Base-by-base conservation (phyloP, 2,329 filamentous ascomycete species). In the Hymenotorrendiella dingleyae region DNA sequence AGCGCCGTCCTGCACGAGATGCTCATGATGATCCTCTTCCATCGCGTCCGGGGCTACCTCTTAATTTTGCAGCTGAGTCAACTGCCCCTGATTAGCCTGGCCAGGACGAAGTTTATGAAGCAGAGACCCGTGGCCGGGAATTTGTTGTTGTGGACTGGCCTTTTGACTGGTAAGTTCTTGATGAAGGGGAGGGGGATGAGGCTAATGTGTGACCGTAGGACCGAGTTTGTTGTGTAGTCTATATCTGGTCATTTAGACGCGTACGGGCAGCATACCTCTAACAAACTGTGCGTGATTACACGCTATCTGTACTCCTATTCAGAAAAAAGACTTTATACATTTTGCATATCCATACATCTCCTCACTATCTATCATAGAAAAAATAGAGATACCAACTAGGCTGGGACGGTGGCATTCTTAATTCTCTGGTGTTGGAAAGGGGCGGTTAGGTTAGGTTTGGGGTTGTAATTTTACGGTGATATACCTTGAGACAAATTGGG, bases 21-120 rank as follows among this genome's bases (percentile, higher is more conserved):
- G 34, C 74, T 88, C 56, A 89, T 89, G 85, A 84, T 82, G 69
- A 85, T 84, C 52, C 70, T 90, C 24, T 90, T 90, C 62, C 83
- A 82, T 62, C 88, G 87, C 63, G 70, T 89, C 8, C 69, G 84
- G 28, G 84, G 84, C 0, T 89, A 89, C 54, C 64, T 89, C 34
- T 73, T 89, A 17, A 65, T 78, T n/a, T 63, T 85, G 55, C 85
- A 90, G 61, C 79, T 91, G 75, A 72, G 72, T 49, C 85, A 91
- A 63, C 62, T 90, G 33, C 85, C 85, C 24, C 64, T 90, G 11
- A 82, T 86, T 3, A 70, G 69, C 23, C 59, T 90, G 34, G 84
- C 80, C 54, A 72, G 81, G 49, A 86, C 80, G 1, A 78, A 71
- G 50, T 77, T 80, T 67, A 66, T 89, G 58, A 77, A 74, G 51